Evolutionary conservation across 1,284 basidiomycete species (phyloP), one percentile per base, ranked within the genome.

Genomic region (Boletus semigastroideus): DNA sequence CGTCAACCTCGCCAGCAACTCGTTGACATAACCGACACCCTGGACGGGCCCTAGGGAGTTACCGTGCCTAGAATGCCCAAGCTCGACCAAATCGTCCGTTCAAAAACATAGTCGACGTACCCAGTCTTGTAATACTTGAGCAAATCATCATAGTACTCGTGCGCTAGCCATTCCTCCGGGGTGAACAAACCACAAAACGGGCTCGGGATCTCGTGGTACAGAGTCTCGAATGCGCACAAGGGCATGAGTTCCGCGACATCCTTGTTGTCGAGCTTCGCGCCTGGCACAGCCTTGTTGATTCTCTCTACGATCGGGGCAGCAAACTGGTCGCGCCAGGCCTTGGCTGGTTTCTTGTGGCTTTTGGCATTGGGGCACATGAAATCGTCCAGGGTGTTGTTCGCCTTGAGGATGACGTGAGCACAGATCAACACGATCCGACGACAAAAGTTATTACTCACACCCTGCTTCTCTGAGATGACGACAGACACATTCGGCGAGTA

Each of bases 21-120:
- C 92, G 65, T 92, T 92, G 60, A 90, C 74, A 63, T 88, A 94
- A 11, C 92, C 92, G 13, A 92, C 86, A 42, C 88, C 89, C 66
- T 90, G 87, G 2, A 90, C 80, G 9, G 74, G 82, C 0, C 89
- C 90, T 6, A 90, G 72, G 1, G 68, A 59, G 57, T 83, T 79
- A 7, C 88, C 88, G 57, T 88, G 83, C 19, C 86, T 87, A 51
- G 5, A 16, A 36, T 33, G 13, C 25, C 8, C 17, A 44, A 25
- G 7, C 33, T 56, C 52, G 52, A 46, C 22, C 22, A 40, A 12
- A 3, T n/a, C 6, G 22, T 25, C 31, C 14, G 27, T 5, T 42
- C 20, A n/a, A n/a, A 44, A 37, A 16, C 25, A 12, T 1, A 3
- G 9, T 16, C 3, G 27, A 37, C 62, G 51, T 62, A 90, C 83